Conservation (phyloP, 306 rosid species). For the Oxytropis ochrocephala region DNA sequence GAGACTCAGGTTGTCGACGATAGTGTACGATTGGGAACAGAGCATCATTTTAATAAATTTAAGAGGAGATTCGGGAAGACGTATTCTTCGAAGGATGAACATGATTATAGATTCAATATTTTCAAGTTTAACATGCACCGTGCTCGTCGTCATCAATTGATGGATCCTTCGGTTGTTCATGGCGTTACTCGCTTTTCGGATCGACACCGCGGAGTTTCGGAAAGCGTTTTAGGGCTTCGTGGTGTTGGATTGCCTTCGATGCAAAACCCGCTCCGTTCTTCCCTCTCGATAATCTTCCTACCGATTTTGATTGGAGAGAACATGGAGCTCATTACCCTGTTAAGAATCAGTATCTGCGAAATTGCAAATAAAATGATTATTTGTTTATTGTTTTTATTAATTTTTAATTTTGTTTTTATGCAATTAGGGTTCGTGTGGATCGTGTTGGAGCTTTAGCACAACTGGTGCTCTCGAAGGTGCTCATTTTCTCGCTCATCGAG, state of each 20-base stretch:
- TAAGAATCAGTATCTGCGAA: conserved; percentile 72
- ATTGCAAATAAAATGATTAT: too few species aligned
- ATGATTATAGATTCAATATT: conserved; percentile 51
- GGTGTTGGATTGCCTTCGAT: conserved; percentile 52
- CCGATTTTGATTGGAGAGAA: conserved; percentile 92
- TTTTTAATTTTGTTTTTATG: neutral
- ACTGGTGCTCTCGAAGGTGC: conserved; percentile 98
- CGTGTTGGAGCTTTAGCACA: conserved; percentile 97
- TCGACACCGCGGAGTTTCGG: conserved; percentile 64
- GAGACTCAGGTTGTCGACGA: conserved; percentile 53
- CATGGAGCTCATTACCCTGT: conserved; percentile 67
- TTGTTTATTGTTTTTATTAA: neutral
- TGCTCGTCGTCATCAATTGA: conserved; percentile 57
- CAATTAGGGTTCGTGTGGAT: conserved; percentile 89
- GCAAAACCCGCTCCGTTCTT: conserved; percentile 69
- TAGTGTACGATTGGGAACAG: conserved; percentile 42
- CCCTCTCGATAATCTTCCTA: conserved; percentile 77
- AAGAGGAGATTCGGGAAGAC: conserved; percentile 57
- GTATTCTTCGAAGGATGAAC: conserved; percentile 60
- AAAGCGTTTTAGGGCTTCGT: conserved; percentile 51
- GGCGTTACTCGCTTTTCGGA: conserved; percentile 91
- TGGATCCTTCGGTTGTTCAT: conserved; percentile 79
- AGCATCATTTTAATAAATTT: conserved; percentile 71
- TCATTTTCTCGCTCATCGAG: conserved; percentile 66
- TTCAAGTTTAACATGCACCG: conserved; percentile 73